phyloP scores from a whole-genome alignment of 1,284 basidiomycete species.

The Pseudozyma hubeiensis region DNA sequence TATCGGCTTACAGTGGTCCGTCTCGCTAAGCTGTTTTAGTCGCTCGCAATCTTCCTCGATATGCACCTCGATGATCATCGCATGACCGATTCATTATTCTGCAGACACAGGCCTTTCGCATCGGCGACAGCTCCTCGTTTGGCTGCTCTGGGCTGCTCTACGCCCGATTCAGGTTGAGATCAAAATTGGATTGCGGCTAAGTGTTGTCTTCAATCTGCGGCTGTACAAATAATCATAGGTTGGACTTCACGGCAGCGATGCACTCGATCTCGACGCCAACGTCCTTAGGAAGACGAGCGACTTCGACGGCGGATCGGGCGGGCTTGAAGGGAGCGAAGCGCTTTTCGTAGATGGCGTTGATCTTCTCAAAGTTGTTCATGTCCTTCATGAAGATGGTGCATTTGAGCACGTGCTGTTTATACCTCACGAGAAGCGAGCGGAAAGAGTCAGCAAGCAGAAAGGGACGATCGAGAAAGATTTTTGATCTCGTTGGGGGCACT shows the following conservation, averaged over 20 bases:
- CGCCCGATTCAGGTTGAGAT: background rate
- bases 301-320: constrained; percentile 81
- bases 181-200: background rate
- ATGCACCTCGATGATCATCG: constrained; percentile 12
- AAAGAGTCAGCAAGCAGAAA: constrained; percentile 1
- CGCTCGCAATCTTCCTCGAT: background rate
- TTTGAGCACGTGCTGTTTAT: constrained; percentile 49
- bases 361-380: constrained; percentile 88
- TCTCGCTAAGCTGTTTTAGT: background rate
- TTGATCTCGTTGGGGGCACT: background rate
- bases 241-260: constrained; percentile 73
- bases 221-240: constrained; percentile 19
- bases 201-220: background rate
- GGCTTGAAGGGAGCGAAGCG: constrained; percentile 77
- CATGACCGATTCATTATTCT: background rate
- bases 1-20: constrained; percentile 19
- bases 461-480: no score
- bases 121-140: background rate
- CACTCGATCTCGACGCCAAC: constrained; percentile 92
- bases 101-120: background rate
- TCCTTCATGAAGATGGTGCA: constrained; percentile 84
- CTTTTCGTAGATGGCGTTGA: constrained; percentile 75
- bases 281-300: constrained; percentile 79
- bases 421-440: background rate
- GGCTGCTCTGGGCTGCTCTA: background rate